Conservation (phyloP, 2,329 filamentous ascomycete species). For the Dothistroma septosporum region DNA sequence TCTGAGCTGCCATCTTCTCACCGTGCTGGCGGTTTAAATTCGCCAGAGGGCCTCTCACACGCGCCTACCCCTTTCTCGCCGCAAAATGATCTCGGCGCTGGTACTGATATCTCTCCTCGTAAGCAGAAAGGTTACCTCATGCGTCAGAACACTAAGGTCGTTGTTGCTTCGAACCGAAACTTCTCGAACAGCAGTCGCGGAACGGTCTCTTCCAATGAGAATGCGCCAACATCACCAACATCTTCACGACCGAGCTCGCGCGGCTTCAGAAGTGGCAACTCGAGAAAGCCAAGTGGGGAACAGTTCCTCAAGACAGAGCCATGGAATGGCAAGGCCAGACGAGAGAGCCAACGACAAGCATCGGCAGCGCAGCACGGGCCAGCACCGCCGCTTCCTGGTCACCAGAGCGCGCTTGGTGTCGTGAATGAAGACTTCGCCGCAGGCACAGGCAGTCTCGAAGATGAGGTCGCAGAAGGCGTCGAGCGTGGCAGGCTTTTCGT, state of each 20-base stretch:
- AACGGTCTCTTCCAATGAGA: conserved; percentile 41
- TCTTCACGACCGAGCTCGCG: conserved; percentile 36
- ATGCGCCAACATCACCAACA: conserved; percentile 51
- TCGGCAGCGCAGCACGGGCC: conserved; percentile 53
- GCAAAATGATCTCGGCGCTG: conserved; percentile 15
- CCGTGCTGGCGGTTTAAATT: background rate
- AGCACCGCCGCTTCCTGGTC: conserved; percentile 79
- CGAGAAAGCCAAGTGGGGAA: conserved; percentile 70
- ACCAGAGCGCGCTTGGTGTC: conserved; percentile 65
- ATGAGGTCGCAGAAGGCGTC: conserved; percentile 64
- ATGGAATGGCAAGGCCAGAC: conserved; percentile 79
- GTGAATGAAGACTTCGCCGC: conserved; percentile 65
- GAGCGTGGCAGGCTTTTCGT: conserved; percentile 92
- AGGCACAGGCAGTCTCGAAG: conserved; percentile 45
- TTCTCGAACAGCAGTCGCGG: conserved; percentile 40
- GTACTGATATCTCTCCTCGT: conserved; percentile 46
- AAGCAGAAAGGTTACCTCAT: conserved; percentile 96
- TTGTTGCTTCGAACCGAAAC: conserved; percentile 73
- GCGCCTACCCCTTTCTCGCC: conserved; percentile 14
- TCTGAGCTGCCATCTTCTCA: conserved; percentile 5
- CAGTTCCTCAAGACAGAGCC: conserved; percentile 96
- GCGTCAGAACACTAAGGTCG: conserved; percentile 96
- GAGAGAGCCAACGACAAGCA: conserved; percentile 58
- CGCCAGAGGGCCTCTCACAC: conserved; percentile 10
- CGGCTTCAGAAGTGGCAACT: conserved; percentile 57